Conservation (phyloP, 2,329 filamentous ascomycete species). For the Aspergillus japonicus region DNA sequence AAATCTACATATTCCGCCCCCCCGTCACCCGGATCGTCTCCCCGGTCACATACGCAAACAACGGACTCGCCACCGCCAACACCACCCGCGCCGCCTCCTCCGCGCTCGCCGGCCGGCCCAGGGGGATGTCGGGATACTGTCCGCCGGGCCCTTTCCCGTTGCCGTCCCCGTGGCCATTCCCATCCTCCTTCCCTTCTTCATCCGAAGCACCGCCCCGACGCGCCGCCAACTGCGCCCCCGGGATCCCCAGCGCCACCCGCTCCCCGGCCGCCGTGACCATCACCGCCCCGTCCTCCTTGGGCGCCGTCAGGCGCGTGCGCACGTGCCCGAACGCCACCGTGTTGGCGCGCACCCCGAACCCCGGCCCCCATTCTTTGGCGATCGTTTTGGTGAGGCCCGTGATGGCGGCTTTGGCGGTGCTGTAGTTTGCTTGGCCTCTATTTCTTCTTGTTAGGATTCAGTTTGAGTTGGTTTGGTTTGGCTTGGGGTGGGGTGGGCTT, state of each 20-base stretch:
- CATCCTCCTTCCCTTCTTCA: no score
- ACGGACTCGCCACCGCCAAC: conserved; percentile 74
- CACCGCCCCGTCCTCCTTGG: conserved; percentile 81
- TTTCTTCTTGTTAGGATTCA: neutral
- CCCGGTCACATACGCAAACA: conserved; percentile 81
- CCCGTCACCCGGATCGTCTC: conserved; percentile 87
- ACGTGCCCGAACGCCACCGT: conserved; percentile 84
- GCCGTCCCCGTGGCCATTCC: conserved; percentile 9
- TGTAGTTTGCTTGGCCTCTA: conserved; percentile 81
- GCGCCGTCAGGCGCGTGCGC: conserved; percentile 73
- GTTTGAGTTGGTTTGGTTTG: no score
- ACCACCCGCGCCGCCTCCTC: conserved; percentile 78
- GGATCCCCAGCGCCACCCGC: conserved; percentile 73
- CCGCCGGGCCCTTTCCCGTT: conserved; percentile 16
- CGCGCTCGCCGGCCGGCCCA: conserved; percentile 72
- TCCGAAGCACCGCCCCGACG: conserved; percentile 20
- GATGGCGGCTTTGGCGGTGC: conserved; percentile 79
- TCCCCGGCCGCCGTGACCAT: conserved; percentile 73
- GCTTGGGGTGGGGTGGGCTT: neutral
- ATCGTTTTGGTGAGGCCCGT: conserved; percentile 83
- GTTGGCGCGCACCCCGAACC: conserved; percentile 78
- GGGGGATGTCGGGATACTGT: conserved; percentile 67
- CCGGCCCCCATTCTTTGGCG: conserved; percentile 86
- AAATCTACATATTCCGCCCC: conserved; percentile 60
- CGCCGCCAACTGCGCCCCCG: conserved; percentile 53